These are phyloP conservation scores for Leptographium radiaticola DNA, from an alignment of 2,329 filamentous ascomycete species.

Conservation along the genomic window DNA sequence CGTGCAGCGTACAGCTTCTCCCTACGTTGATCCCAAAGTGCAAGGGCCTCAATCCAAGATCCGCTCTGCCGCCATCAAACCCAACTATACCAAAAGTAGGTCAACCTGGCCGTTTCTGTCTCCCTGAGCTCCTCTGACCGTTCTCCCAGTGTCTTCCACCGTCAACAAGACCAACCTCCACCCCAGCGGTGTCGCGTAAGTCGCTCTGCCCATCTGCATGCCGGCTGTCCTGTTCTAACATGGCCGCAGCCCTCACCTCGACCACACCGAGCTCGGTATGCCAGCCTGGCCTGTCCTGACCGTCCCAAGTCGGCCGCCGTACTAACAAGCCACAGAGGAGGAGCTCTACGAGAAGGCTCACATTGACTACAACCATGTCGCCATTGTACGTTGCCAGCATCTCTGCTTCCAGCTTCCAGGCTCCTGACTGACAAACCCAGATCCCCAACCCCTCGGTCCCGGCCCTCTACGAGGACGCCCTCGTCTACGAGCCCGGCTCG, in stretches of 20 bases:
- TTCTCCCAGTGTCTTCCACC: conserved; percentile 37
- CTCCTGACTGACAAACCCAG: conserved; percentile 20
- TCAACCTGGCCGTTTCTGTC: conserved; percentile 11
- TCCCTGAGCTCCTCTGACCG: background rate
- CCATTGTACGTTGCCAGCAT: conserved; percentile 56
- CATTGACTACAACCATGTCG: conserved; percentile 97
- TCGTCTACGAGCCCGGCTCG: conserved; percentile 92
- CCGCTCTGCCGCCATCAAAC: conserved; percentile 19
- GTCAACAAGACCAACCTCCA: conserved; percentile 91
- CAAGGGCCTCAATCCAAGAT: conserved; percentile 30
- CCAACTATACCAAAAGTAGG: conserved; percentile 18
- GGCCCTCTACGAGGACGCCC: conserved; percentile 95
- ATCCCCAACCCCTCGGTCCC: conserved; percentile 89
- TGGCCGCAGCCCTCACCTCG: conserved; percentile 48
- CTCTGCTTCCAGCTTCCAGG: conserved; percentile 3
- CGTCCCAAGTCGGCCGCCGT: background rate
- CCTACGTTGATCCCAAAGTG: conserved; percentile 29
- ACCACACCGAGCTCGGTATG: conserved; percentile 82
- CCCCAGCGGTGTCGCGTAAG: conserved; percentile 80
- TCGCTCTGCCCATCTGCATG: conserved; percentile 16
- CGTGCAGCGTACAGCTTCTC: conserved; percentile 28
- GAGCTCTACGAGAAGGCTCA: conserved; percentile 95
- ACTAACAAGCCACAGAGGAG: conserved; percentile 44
- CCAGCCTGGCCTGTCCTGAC: background rate
- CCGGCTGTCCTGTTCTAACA: conserved; percentile 16